Evolutionary conservation across 148 eudicot species (phyloP).

Genomic region (Spergularia bocconei): DNA sequence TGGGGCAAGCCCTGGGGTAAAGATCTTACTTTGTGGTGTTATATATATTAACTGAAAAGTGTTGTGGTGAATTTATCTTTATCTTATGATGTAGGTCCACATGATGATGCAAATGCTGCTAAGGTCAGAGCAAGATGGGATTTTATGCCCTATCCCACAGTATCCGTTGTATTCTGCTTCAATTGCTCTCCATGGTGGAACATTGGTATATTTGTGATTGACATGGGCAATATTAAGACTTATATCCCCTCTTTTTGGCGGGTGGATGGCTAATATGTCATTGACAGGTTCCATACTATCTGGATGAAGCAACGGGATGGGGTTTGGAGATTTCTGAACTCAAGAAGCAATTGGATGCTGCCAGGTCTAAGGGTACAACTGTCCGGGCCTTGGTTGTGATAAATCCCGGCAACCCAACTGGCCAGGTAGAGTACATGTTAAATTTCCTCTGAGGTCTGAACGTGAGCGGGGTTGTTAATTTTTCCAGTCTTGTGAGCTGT

Average conservation of each 20-base stretch:
- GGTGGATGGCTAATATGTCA: background rate
- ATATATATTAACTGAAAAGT: background rate
- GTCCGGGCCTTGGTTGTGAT: slow-evolving; percentile 95
- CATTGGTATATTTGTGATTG: slow-evolving; percentile 52
- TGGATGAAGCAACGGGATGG: slow-evolving; percentile 94
- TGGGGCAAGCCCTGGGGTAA: slow-evolving; percentile 76
- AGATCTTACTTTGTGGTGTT: background rate
- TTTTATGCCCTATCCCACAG: slow-evolving; percentile 94
- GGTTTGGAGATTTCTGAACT: slow-evolving; percentile 77
- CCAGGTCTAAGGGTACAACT: slow-evolving; percentile 68
- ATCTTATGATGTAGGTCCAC: slow-evolving; percentile 53
- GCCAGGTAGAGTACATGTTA: slow-evolving; percentile 54
- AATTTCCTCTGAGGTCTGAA: background rate
- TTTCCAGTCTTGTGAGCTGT: background rate
- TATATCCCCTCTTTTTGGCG: background rate
- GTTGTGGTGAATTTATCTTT: background rate
- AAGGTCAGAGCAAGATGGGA: slow-evolving; percentile 87
- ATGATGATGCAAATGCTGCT: slow-evolving; percentile 95
- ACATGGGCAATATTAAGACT: background rate
- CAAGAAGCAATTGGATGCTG: slow-evolving; percentile 71
- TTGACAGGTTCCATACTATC: slow-evolving; percentile 82
- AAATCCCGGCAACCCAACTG: slow-evolving; percentile 97
- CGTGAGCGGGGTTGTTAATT: background rate
- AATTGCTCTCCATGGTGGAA: slow-evolving; percentile 95
- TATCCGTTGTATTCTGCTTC: slow-evolving; percentile 96